Evolutionary conservation across 2,329 filamentous ascomycete species (phyloP).

Genomic region (Gyromitra esculenta): DNA sequence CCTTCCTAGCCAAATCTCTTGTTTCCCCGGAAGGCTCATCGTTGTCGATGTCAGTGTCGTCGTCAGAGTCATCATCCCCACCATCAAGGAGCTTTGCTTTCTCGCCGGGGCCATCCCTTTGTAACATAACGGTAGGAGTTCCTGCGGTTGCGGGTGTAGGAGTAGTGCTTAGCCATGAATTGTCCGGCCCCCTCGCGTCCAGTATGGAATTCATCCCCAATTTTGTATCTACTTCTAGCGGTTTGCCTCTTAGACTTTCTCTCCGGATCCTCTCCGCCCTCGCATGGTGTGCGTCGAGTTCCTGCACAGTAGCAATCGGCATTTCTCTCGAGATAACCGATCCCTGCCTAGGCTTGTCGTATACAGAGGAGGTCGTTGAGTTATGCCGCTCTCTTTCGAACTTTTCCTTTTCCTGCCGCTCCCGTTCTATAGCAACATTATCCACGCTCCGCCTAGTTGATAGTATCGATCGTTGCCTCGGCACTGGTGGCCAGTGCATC

Average conservation of each 20-base stretch:
- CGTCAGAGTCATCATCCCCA: constrained; percentile 42
- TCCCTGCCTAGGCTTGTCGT: constrained; percentile 40
- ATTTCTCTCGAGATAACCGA: constrained; percentile 49
- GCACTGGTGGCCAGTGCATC: constrained; percentile 50
- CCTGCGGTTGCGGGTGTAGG: constrained; percentile 46
- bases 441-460: constrained; percentile 49
- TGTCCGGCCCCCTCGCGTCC: constrained; percentile 30
- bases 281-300: constrained; percentile 51
- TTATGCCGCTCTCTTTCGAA: constrained; percentile 36
- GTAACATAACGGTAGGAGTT: constrained; percentile 55
- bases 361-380: constrained; percentile 34
- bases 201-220: constrained; percentile 28
- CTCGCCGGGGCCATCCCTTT: constrained; percentile 53
- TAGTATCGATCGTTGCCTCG: constrained; percentile 38
- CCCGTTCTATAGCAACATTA: constrained; percentile 49
- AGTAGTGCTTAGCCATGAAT: constrained; percentile 52
- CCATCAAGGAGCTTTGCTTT: constrained; percentile 52
- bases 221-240: constrained; percentile 49
- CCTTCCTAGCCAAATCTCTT: constrained; percentile 78
- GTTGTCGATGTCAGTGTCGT: constrained; percentile 48
- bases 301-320: constrained; percentile 53
- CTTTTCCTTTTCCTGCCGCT: constrained; percentile 37
- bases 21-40: constrained; percentile 71
- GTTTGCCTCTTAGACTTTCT: constrained; percentile 35
- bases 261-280: constrained; percentile 41